Conservation (phyloP, 306 rosid genomes). For the Glycine latifolia region DNA sequence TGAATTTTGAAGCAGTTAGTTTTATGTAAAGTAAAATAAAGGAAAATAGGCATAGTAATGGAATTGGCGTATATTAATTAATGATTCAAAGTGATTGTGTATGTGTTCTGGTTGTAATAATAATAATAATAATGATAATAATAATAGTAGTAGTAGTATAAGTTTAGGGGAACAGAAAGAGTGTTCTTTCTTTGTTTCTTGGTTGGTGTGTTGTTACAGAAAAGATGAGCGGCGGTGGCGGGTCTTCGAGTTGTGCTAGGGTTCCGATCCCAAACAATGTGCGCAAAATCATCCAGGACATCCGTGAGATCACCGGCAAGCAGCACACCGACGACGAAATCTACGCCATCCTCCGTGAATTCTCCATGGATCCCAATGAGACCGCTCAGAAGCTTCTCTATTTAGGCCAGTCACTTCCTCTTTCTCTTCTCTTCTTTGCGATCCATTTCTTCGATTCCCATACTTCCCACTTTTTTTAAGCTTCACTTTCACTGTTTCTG, state of each 20-base stretch:
- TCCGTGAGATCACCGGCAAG: constrained; percentile 82
- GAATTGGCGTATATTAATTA: constrained; percentile 14
- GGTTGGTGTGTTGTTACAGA: not conserved
- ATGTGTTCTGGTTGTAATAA: too few species aligned
- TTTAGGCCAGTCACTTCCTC: constrained; percentile 45
- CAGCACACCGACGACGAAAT: constrained; percentile 90
- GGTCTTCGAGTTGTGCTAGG: constrained; percentile 54
- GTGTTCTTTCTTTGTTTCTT: constrained; percentile 14
- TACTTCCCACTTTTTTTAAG: not conserved
- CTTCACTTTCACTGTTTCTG: constrained; percentile 36
- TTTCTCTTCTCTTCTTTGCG: not conserved
- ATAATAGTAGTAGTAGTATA: constrained; percentile 3
- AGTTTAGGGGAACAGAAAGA: constrained; percentile 3
- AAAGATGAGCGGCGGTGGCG: constrained; percentile 69
- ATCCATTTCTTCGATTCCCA: constrained; percentile 22
- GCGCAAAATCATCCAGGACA: constrained; percentile 62
- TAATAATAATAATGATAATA: too few species aligned
- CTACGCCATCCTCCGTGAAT: constrained; percentile 76
- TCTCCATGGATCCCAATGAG: constrained; percentile 90
- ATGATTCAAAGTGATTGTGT: constrained; percentile 8
- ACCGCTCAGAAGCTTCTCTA: constrained; percentile 78
- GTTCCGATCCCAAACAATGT: constrained; percentile 76
- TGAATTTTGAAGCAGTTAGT: not conserved
- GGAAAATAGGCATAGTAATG: not conserved
- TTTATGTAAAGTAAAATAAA: not conserved